Evolutionary conservation across 2,329 filamentous ascomycete species (phyloP), one percentile per base, ranked within the genome.

Genomic region (Fusarium ambrosium): DNA sequence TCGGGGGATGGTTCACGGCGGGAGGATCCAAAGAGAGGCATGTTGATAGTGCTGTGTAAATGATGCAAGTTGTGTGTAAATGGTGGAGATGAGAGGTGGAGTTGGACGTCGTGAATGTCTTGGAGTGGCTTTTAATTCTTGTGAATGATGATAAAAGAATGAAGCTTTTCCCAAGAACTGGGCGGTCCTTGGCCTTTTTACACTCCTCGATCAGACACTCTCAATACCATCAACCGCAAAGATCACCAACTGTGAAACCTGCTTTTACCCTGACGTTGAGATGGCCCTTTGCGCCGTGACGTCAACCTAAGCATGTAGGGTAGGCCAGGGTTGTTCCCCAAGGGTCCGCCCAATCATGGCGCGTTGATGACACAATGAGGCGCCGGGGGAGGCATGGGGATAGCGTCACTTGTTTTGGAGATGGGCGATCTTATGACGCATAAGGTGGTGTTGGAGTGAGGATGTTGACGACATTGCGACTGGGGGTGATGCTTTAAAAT

Each of bases 1-100:
- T 84, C 82, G 5, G 80, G 79, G 0, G 80, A 75, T 27, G 79
- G 79, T 24, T 82, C 75, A 20, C 77, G 78, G 39, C 77, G 79
- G 36, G 77, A 61, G 45, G 65, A 62, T 60, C 78, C 77, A 59
- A 83, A 83, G 59, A 82, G 73, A 68, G 80, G 80, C 81, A 82
- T 83, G 51, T 18, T 80, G 73, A 48, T 39, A 51, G 10, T 69
- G 27, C 14, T 6, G 22, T 55, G 20, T 32, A 48, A 27, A 9
- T 58, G 18, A 36, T 62, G 29, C 27, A 32, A 43, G 11, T 36
- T 20, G 53, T 39, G 53, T 39, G 48, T 41, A 41, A 64, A 18
- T 55, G 48, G 27, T 55, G 48, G 24, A 20, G 48, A 53, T 53
- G 48, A 53, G 24, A 13, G 27, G 29, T 55, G 27, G 48, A 32